Base-by-base conservation (phyloP, 164 flowering plant species). In the Annona squamosa region DNA sequence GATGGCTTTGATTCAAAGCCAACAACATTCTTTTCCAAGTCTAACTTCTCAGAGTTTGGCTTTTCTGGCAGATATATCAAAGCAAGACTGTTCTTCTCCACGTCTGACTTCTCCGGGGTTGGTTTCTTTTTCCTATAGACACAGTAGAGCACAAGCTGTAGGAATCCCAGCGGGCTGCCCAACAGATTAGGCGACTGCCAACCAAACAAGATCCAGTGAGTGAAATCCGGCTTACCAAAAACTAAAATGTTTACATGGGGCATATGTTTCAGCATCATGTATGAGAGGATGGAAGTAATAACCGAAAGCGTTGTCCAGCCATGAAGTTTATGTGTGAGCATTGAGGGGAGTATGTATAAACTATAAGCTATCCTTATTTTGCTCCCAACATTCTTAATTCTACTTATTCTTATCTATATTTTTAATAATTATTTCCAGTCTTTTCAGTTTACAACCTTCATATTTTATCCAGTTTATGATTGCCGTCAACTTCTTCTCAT, bases 131-230 rank as follows among this genome's bases (percentile, higher is more conserved):
- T 82, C 69, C 83, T 83, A 76, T 87, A 87, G 67, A 77, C 85
- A 81, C 72, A 87, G 76, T 88, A 87, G 13, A 88, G 71, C 48
- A 63, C 82, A 45, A 80, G 70, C 63, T 80, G 82, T 56, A 77
- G 45, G 6, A 72, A 0, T 1, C 75, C 79, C 46, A 71, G 42
- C 5, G 82, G 82, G 46, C 73, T 13, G 9, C 79, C 82, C 46
- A 80, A 41, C 41, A 80, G 73, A 71, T 74, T 80, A 3, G 82
- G 79, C 5, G 75, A 67, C 79, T 80, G 79, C 77, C 68, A 75
- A 13, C 1, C 42, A 42, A 42, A 37, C 3, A 41, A 41, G 48
- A 87, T 86, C 13, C 59, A 52, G 59, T 52, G 9, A 10, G 2
- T 52, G 3, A 9, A 16, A 9, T 52, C 9, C 13, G 7, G 13